Evolutionary conservation across 805 yeast genomes (phyloP).

Genomic region (Maudiozyma pseudohumilis): DNA sequence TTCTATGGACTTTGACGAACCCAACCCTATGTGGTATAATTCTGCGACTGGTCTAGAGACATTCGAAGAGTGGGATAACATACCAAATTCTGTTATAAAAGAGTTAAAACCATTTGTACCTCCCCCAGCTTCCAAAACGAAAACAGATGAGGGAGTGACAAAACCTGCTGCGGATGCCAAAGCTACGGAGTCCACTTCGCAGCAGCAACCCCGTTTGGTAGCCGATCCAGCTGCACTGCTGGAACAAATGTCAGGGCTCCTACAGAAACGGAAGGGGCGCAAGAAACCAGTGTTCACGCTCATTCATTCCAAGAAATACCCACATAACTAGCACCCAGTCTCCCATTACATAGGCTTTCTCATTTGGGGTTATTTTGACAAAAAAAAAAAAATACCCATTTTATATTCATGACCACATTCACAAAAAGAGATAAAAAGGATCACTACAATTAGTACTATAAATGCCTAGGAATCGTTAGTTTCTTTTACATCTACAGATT

Average conservation of each 20-base stretch:
- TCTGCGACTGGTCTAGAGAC: slow-evolving; percentile 31
- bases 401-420: too few relatives aligned
- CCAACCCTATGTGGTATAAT: slow-evolving; percentile 21
- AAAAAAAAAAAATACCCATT: too few relatives aligned
- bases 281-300: slow-evolving; percentile 23
- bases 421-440: too few relatives aligned
- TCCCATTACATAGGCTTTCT: too few relatives aligned
- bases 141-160: not conserved
- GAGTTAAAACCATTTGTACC: slow-evolving; percentile 29
- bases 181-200: not conserved
- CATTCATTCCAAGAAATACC: slow-evolving; percentile 13
- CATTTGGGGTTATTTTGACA: too few relatives aligned
- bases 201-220: not conserved
- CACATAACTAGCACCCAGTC: not conserved
- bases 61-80: slow-evolving; percentile 28
- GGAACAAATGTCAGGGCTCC: slow-evolving; percentile 1
- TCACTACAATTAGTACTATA: too few relatives aligned
- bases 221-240: slow-evolving; percentile 5
- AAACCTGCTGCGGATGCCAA: not conserved
- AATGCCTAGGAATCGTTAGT: too few relatives aligned
- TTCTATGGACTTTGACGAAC: slow-evolving; percentile 25
- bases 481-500: too few relatives aligned
- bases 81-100: slow-evolving; percentile 25
- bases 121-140: slow-evolving; percentile 10
- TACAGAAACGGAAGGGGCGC: slow-evolving; percentile 17